These are phyloP conservation scores for Spergularia azorica DNA, from an alignment of 179 eudicot genomes.

Conservation along the genomic window DNA sequence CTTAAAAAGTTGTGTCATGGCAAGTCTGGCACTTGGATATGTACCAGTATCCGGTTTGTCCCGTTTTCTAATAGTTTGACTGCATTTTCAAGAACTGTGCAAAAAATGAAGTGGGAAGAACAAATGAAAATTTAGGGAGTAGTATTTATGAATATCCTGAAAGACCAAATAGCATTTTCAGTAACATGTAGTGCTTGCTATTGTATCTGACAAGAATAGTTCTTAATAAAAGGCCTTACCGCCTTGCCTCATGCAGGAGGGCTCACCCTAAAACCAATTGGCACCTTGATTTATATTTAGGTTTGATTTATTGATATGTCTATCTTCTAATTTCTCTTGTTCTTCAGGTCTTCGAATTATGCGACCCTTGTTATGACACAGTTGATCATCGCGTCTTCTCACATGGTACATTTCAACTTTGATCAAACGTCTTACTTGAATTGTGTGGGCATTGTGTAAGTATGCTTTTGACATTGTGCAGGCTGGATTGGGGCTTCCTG, in stretches of 20 bases:
- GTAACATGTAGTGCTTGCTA: no score
- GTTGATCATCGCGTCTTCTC: slow-evolving; percentile 73
- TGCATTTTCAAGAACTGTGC: no score
- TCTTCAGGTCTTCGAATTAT: slow-evolving; percentile 78
- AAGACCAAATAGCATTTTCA: no score
- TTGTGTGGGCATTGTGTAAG: not conserved
- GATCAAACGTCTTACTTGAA: slow-evolving; percentile 3
- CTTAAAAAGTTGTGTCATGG: no score
- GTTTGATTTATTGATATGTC: no score
- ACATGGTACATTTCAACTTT: slow-evolving; percentile 60
- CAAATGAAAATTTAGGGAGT: no score
- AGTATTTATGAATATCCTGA: no score
- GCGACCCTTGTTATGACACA: slow-evolving; percentile 79
- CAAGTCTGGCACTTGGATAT: no score
- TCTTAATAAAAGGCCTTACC: not conserved
- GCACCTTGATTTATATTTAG: not conserved
- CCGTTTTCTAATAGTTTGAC: no score
- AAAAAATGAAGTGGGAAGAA: no score
- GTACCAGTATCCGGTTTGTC: no score
- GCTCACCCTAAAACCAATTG: not conserved
- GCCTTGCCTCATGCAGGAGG: not conserved
- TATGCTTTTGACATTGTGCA: slow-evolving; percentile 33
- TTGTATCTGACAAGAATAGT: no score
- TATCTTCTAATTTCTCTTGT: not conserved
- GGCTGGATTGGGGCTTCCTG: slow-evolving; percentile 99